These are phyloP conservation scores for Penicillium pulvis DNA, from an alignment of 495 filamentous ascomycete genomes.

Conservation along the genomic window DNA sequence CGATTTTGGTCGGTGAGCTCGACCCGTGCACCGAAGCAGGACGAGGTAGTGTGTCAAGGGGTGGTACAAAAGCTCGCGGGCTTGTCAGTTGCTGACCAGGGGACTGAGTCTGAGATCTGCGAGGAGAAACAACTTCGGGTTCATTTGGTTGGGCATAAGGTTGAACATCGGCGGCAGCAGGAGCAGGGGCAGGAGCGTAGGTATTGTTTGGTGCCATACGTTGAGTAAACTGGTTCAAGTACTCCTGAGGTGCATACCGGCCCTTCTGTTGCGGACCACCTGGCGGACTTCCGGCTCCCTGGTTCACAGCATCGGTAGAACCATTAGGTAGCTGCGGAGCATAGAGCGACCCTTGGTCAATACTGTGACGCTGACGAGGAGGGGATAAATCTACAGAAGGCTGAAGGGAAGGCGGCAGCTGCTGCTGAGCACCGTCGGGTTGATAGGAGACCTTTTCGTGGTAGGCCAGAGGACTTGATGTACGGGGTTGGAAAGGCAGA, in stretches of 20 bases:
- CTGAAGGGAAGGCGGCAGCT: conserved; percentile 29
- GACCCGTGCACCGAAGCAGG: conserved; percentile 69
- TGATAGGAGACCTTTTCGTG: conserved; percentile 48
- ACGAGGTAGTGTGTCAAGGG: conserved; percentile 58
- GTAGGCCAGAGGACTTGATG: conserved; percentile 82
- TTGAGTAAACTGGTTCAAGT: conserved; percentile 56
- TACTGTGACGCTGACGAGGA: conserved; percentile 18
- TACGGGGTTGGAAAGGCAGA: conserved; percentile 77
- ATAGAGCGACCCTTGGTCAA: conserved; percentile 23
- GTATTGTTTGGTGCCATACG: conserved; percentile 48
- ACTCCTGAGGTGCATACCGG: conserved; percentile 46
- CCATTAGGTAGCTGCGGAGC: conserved; percentile 17
- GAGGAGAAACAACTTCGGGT: conserved; percentile 53
- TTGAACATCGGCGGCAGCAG: conserved; percentile 36
- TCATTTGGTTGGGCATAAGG: conserved; percentile 28
- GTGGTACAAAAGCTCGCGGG: conserved; percentile 48
- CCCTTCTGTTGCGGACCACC: conserved; percentile 27
- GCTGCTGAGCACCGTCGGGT: conserved; percentile 24
- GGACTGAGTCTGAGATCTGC: conserved; percentile 84
- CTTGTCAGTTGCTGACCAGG: conserved; percentile 62
- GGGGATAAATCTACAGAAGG: conserved; percentile 31
- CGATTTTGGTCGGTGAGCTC: conserved; percentile 48
- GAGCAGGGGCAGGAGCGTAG: conserved; percentile 36
- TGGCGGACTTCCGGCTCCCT: conserved; percentile 13
- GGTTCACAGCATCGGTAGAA: conserved; percentile 2